These are phyloP conservation scores for Cubamyces sp. DNA, from an alignment of 768 basidiomycete species.

Conservation along the genomic window DNA sequence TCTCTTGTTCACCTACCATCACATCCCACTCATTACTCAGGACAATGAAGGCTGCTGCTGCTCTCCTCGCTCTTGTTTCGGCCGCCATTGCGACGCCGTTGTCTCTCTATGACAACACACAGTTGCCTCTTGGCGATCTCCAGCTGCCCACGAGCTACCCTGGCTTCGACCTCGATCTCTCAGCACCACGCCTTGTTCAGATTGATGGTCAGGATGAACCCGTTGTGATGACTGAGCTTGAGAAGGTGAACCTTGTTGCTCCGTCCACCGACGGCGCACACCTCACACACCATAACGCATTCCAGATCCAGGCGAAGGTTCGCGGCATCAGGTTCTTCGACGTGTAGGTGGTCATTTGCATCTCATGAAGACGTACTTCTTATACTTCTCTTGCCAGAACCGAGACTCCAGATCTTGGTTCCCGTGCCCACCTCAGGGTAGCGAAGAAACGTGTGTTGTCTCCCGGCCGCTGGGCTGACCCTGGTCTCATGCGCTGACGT, in stretches of 20 bases:
- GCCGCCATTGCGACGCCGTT: constrained; percentile 48
- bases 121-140: constrained; percentile 42
- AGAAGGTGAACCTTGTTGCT: constrained; percentile 60
- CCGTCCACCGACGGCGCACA: constrained; percentile 16
- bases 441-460: constrained; percentile 44
- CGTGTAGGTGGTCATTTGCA: constrained; percentile 50
- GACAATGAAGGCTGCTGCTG: constrained; percentile 53
- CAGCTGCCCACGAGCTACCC: constrained; percentile 41
- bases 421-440: constrained; percentile 41
- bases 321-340: constrained; percentile 86
- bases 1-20: constrained; percentile 6
- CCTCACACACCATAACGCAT: constrained; percentile 9
- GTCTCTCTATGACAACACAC: constrained; percentile 34
- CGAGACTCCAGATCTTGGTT: constrained; percentile 67
- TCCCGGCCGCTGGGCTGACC: constrained; percentile 12
- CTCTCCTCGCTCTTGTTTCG: constrained; percentile 50
- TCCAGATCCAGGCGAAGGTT: constrained; percentile 76
- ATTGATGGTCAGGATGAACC: constrained; percentile 64
- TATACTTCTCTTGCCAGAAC: constrained; percentile 52
- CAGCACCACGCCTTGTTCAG: constrained; percentile 74
- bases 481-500: constrained; percentile 26
- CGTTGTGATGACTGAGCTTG: constrained; percentile 85
- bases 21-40: constrained; percentile 1
- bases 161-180: constrained; percentile 75
- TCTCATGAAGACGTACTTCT: constrained; percentile 10